Evolutionary conservation across 352 stramenopile species (phyloP), one percentile per base, ranked within the genome.

Genomic region (Thraustochytrium sp.): DNA sequence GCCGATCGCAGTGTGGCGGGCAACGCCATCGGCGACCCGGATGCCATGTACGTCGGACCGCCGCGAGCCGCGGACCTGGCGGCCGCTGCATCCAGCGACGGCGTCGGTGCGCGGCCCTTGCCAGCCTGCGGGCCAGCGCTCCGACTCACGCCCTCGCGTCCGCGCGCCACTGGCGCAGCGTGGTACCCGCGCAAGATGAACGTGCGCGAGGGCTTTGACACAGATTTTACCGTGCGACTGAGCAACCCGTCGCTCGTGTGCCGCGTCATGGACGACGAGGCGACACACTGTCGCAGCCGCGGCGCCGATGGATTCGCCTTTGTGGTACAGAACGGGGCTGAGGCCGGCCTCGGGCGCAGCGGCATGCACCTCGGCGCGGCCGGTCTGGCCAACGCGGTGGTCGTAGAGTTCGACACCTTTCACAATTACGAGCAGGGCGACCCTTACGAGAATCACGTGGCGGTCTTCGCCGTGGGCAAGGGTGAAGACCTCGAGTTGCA

Each of bases 391-490:
- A 94, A 97, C 74, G 87, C 90, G 13, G 73, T 98, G 1, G 93
- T 87, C 2, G 82, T 98, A 21, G 94, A 97, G 83, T 97, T 97
- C 72, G 93, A 97, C 85, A 97, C 92, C 13, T 96, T 90, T 89
- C 96, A 92, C 87, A 97, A 97, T 85, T 83, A 87, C 5, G 92
- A 97, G 40, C 87, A 92, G 65, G 64, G 90, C 18, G 94, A 97
- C 56, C 87, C 87, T 36, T 97, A 94, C 85, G 92, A 96, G 85
- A 97, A 97, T 85, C 94, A 98, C 87, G 88, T 97, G 31, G 93
- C 90, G 77, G 89, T 98, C 3, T 92, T 96, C 44, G 73, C 38
- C 21, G 88, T 91, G 23, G 88, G 89, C 46, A 89, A 87, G 8
- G 86, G 84, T 18, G 76, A 65, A 23, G 55, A 68, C 3, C 42